These are phyloP conservation scores for Ceratocystis ficicola DNA, from an alignment of 2,329 filamentous ascomycete species.

Conservation along the genomic window DNA sequence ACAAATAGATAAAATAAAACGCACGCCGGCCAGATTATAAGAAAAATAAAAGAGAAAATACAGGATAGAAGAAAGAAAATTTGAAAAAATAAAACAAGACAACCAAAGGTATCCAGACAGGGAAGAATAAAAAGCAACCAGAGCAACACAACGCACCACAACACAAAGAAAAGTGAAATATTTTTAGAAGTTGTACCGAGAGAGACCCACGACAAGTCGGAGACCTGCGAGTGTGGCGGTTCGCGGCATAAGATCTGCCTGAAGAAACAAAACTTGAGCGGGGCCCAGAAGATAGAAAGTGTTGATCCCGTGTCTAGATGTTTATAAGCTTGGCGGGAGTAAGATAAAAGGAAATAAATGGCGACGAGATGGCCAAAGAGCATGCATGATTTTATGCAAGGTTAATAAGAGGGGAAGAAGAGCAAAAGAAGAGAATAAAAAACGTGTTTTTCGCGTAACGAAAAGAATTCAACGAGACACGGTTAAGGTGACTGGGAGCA, in stretches of 20 bases:
- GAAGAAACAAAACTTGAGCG: background rate
- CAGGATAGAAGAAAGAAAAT: slow-evolving; percentile 7
- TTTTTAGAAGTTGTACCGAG: too few relatives aligned
- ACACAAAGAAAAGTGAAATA: too few relatives aligned
- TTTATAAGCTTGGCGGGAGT: background rate
- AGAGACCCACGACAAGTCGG: too few relatives aligned
- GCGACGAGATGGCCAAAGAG: background rate
- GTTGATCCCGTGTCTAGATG: background rate
- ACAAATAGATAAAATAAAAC: slow-evolving; percentile 11
- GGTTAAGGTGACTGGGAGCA: slow-evolving; percentile 17
- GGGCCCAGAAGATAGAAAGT: background rate
- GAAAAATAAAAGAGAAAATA: slow-evolving; percentile 14
- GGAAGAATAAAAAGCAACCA: background rate
- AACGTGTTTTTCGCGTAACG: background rate
- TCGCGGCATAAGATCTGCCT: too few relatives aligned
- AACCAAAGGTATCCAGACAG: slow-evolving; percentile 10
- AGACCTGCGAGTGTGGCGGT: too few relatives aligned
- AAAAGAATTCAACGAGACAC: background rate
- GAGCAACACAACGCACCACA: too few relatives aligned
- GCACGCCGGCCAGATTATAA: slow-evolving; percentile 15
- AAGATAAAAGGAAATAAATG: background rate
- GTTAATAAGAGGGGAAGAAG: background rate
- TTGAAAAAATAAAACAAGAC: slow-evolving; percentile 16
- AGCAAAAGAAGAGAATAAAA: background rate
- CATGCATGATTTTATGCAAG: background rate